phyloP scores from a whole-genome alignment of 768 basidiomycete species.

The Suillus paluster region DNA sequence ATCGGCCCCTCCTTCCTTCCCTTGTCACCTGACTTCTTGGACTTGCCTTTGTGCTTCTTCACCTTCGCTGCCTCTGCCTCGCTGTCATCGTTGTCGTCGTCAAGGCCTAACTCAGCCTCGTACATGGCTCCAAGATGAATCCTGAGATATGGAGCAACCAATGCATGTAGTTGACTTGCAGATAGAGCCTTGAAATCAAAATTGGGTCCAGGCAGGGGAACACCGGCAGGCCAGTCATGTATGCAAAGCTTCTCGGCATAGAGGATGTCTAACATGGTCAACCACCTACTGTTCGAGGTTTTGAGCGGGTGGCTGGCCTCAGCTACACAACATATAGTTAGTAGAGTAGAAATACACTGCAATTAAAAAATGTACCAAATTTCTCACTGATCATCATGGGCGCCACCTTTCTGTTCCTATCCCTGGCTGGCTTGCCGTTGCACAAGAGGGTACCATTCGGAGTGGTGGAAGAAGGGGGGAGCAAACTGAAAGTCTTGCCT shows the following conservation, averaged over 20 bases:
- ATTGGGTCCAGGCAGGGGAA: neutral
- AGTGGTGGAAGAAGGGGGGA: neutral
- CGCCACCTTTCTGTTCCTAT: neutral
- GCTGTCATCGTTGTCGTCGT: neutral
- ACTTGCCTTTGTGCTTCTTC: neutral
- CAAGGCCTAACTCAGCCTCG: neutral
- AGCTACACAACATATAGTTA: neutral
- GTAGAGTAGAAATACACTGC: neutral
- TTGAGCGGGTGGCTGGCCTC: neutral
- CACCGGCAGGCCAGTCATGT: neutral
- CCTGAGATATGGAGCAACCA: conserved; percentile 2
- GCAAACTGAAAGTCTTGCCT: neutral
- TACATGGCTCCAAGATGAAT: neutral
- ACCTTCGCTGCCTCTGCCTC: neutral
- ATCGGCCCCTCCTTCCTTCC: neutral
- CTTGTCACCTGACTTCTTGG: neutral
- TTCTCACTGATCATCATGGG: neutral
- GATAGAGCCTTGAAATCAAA: neutral
- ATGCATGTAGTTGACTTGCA: neutral
- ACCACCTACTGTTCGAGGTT: neutral
- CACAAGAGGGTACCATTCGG: neutral
- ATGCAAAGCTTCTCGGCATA: neutral
- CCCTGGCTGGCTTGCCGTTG: neutral
- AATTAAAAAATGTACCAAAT: neutral
- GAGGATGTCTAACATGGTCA: neutral